A percentile compares a stretch with the other conserved stretches of the same genome.
These are phyloP conservation scores for Monosporascus sp. DNA, from an alignment of 2,329 filamentous ascomycete species.

Conservation along the genomic window DNA sequence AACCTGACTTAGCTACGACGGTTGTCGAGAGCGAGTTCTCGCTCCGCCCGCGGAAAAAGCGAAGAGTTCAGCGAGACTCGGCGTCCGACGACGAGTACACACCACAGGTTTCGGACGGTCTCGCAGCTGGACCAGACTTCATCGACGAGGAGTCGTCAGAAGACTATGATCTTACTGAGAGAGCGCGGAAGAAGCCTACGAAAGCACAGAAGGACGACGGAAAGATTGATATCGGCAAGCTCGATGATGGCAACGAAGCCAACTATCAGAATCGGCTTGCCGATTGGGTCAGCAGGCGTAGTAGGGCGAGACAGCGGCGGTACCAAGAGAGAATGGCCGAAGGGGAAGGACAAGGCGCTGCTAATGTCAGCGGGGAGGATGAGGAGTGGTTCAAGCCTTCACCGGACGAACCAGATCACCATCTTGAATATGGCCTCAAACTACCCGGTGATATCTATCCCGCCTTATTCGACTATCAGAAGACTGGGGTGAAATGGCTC, in stretches of 20 bases:
- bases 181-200: conserved; percentile 35
- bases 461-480: conserved; percentile 92
- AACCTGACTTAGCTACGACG: conserved; percentile 29
- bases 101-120: conserved; percentile 24
- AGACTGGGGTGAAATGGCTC: conserved; percentile 94
- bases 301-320: conserved; percentile 47
- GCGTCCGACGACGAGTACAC: conserved; percentile 43
- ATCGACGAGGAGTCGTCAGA: conserved; percentile 31
- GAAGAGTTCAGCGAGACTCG: conserved; percentile 31
- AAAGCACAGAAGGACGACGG: conserved; percentile 34
- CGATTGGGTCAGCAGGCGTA: conserved; percentile 66
- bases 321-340: conserved; percentile 30
- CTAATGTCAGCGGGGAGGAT: conserved; percentile 34
- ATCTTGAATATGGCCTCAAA: conserved; percentile 68
- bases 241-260: conserved; percentile 86
- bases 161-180: conserved; percentile 35
- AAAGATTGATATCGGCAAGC: conserved; percentile 45
- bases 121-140: conserved; percentile 23
- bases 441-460: conserved; percentile 91
- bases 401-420: conserved; percentile 72
- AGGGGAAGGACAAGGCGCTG: conserved; percentile 29
- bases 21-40: conserved; percentile 50
- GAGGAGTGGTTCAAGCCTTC: conserved; percentile 80
- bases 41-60: conserved; percentile 54
- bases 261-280: conserved; percentile 72